Evolutionary conservation across 2,329 filamentous ascomycete genomes (phyloP), one percentile per base, ranked within the genome.

Genomic region (Scytalidium lignicola): DNA sequence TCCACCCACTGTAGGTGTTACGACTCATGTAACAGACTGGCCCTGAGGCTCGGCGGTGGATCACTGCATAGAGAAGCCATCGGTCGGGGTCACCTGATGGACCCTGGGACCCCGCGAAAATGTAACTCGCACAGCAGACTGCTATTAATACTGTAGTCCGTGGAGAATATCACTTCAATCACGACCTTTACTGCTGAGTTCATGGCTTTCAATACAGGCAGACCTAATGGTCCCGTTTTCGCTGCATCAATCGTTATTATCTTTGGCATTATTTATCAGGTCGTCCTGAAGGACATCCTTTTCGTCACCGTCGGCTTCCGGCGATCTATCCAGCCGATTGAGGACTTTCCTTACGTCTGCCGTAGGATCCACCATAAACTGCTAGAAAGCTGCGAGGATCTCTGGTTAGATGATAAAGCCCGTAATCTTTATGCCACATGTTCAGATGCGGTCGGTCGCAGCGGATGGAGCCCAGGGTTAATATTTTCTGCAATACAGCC

Each of bases 301-400:
- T 62, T 62, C 48, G 41, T 61, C 17, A 52, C 51, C 6, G 15
- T 65, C 17, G 62, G 63, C 13, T 17, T 62, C 37, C 58, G 57
- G 9, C 61, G 62, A 41, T 49, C 29, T 12, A 50, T 65, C 32
- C 59, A 63, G 37, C 51, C 57, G 7, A 57, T 68, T 44, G 56
- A 60, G 3, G 58, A 65, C 7, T 68, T 65, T 44, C 62, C 64
- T 19, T 67, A 60, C 51, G 41, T 5, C 2, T 59, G 57, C 39
- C 40, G 39, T 2, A 32, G 46, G 19, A 22, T 59, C 9, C 15
- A 32, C 6, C 51, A 51, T 43, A 41, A 49, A 13, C 32, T 51
- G n/a, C 40, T 60, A 7, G 47, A 59, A 21, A 44, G 40, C 22
- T 59, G 57, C 41, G 58, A 59, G 40, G 52, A 57, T 46, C 47